Base-by-base conservation (phyloP, 1,284 basidiomycete species). In the Pulchroboletus neoregius region DNA sequence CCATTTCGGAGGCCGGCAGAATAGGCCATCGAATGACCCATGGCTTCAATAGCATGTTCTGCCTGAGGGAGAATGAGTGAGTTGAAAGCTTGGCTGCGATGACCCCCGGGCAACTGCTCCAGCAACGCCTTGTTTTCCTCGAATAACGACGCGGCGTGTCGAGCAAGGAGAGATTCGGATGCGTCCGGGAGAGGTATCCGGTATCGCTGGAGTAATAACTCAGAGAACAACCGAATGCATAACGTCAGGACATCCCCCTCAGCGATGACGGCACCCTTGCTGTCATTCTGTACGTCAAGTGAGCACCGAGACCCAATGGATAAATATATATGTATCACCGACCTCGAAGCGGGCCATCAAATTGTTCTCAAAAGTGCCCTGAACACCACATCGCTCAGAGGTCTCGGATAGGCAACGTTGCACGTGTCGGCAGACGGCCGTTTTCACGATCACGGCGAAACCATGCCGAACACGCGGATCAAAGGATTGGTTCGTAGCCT, bases 321-420 rank as follows among this genome's bases (percentile, higher is more conserved):
- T n/a, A n/a, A n/a, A 27, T 27, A 7, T 27, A n/a, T n/a, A n/a
- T n/a, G n/a, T n/a, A 13, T 30, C 13, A 30, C 28, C 28, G 4
- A 12, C 28, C 28, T 30, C 28, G 28, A 30, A 23, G 23, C 7
- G 23, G 23, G 7, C 23, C 68, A 80, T 71, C 44, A 73, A 72
- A 56, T 80, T 80, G 47, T 75, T 71, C 45, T 75, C 74, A 45
- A 78, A 78, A 1, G 72, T 75, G 9, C 78, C 77, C 62, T 79
- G 78, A 4, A 77, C 78, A 39, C 77, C 78, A 45, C 73, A 76
- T 11, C 78, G 69, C 50, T 80, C 78, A 10, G 71, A 69, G 24
- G 79, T 63, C 51, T 77, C 75, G 8, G 68, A 61, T 2, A 71
- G 62, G 51, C 69, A 71, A 24, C 71, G 65, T 46, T 75, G 73